Conservation (phyloP, 768 basidiomycete genomes). For the Boletales sp. region DNA sequence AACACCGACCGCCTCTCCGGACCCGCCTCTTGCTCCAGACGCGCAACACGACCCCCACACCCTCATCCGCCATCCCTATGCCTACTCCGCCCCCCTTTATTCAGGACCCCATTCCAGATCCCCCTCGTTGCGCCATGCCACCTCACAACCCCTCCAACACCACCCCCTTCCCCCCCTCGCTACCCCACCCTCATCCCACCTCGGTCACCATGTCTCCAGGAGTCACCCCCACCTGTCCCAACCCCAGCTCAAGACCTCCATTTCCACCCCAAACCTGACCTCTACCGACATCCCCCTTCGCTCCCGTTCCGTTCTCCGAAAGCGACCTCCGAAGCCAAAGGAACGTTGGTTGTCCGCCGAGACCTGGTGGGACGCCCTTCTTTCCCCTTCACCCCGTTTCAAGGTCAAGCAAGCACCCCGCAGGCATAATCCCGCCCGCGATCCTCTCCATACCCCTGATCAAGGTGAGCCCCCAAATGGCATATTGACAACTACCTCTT, state of each 20-base stretch:
- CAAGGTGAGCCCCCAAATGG: slow-evolving; percentile 5
- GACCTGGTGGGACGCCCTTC: slow-evolving; percentile 77
- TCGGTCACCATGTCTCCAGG: neutral
- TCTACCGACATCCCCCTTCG: slow-evolving; percentile 4
- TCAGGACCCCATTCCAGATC: slow-evolving; percentile 4
- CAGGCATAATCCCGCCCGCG: slow-evolving; percentile 37
- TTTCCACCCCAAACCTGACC: slow-evolving; percentile 66
- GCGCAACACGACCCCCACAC: slow-evolving; percentile 17
- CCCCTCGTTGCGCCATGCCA: slow-evolving; percentile 17
- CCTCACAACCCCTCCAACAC: slow-evolving; percentile 22
- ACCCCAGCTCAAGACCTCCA: slow-evolving; percentile 45
- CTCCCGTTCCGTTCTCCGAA: slow-evolving; percentile 13
- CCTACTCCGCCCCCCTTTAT: slow-evolving; percentile 34
- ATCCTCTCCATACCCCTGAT: slow-evolving; percentile 48
- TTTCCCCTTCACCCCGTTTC: slow-evolving; percentile 74
- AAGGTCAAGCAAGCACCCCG: slow-evolving; percentile 40
- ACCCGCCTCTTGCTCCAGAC: slow-evolving; percentile 5
- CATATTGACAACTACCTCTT: slow-evolving; percentile 4
- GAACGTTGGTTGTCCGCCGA: slow-evolving; percentile 72
- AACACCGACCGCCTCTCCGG: slow-evolving; percentile 13
- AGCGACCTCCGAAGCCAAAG: slow-evolving; percentile 34
- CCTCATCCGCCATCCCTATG: slow-evolving; percentile 49
- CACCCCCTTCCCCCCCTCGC: slow-evolving; percentile 3
- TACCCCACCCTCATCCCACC: slow-evolving; percentile 6
- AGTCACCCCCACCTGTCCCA: neutral